phyloP scores from a whole-genome alignment of 257 asterid species.

The Primulina huaijiensis region DNA sequence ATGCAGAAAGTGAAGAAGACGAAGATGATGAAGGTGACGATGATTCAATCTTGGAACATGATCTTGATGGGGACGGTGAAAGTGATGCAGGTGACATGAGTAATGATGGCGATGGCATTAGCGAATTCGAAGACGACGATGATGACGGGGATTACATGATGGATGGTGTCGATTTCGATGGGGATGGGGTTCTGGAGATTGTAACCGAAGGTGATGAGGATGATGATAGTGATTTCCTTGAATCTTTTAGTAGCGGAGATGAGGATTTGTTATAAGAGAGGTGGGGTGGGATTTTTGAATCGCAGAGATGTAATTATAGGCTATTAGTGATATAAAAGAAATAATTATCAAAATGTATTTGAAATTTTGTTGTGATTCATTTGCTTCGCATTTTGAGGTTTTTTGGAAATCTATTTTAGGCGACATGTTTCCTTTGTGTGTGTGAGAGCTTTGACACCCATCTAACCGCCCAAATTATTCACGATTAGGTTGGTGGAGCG shows the following conservation, averaged over 20 bases:
- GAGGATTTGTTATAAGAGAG: conserved; percentile 45
- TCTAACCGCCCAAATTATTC: too few relatives aligned
- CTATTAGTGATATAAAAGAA: neutral
- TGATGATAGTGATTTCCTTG: conserved; percentile 66
- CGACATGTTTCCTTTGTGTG: neutral
- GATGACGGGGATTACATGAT: conserved; percentile 73
- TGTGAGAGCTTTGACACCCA: too few relatives aligned
- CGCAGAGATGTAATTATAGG: conserved; percentile 33
- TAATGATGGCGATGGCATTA: conserved; percentile 53
- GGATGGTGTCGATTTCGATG: conserved; percentile 58
- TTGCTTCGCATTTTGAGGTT: neutral
- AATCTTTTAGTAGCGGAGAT: conserved; percentile 66
- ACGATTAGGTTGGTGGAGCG: neutral
- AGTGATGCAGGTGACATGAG: conserved; percentile 73
- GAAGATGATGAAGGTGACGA: conserved; percentile 83
- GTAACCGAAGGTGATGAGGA: conserved; percentile 69
- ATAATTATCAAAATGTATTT: too few relatives aligned
- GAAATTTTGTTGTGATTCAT: neutral
- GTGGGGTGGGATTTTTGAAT: conserved; percentile 3
- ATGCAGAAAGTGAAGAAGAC: conserved; percentile 83
- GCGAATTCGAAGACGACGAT: conserved; percentile 65
- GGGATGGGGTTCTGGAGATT: conserved; percentile 64
- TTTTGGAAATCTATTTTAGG: neutral
- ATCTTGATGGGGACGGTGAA: conserved; percentile 63
- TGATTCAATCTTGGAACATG: conserved; percentile 56